These are phyloP conservation scores for Fusarium fujikuroi DNA, from an alignment of 2,329 filamentous ascomycete species.

Conservation along the genomic window DNA sequence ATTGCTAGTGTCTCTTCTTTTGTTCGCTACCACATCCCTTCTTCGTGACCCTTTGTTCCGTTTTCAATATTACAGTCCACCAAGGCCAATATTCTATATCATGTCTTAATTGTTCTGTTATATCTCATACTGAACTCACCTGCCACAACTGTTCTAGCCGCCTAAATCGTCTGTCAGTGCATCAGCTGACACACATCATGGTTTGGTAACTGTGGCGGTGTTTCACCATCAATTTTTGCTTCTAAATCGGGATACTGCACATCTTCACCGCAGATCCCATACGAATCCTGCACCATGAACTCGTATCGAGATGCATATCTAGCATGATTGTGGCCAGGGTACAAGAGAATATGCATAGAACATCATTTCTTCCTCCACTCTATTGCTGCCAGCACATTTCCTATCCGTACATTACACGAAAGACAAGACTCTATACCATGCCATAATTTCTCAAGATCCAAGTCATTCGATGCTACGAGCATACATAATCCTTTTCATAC, in stretches of 20 bases:
- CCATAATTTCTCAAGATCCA: neutral
- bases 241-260: constrained; percentile 39
- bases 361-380: constrained; percentile 6
- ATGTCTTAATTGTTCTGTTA: neutral
- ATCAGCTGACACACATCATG: constrained; percentile 25
- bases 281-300: constrained; percentile 7
- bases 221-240: constrained; percentile 23
- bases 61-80: neutral
- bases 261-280: constrained; percentile 14
- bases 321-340: neutral
- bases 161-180: neutral
- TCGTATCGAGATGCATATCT: constrained; percentile 4
- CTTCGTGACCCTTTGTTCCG: neutral
- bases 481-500: neutral
- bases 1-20: constrained; percentile 17
- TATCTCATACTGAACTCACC: neutral
- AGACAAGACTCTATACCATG: constrained; percentile 2
- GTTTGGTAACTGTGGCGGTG: constrained; percentile 33
- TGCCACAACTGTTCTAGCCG: constrained; percentile 1
- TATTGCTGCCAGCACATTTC: constrained; percentile 2
- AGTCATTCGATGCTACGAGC: neutral
- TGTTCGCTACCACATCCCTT: constrained; percentile 13
- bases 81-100: neutral
- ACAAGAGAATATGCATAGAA: neutral
- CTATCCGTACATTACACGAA: neutral